Conservation (phyloP, 2,329 filamentous ascomycete species). For the Alternaria triticimaculans region DNA sequence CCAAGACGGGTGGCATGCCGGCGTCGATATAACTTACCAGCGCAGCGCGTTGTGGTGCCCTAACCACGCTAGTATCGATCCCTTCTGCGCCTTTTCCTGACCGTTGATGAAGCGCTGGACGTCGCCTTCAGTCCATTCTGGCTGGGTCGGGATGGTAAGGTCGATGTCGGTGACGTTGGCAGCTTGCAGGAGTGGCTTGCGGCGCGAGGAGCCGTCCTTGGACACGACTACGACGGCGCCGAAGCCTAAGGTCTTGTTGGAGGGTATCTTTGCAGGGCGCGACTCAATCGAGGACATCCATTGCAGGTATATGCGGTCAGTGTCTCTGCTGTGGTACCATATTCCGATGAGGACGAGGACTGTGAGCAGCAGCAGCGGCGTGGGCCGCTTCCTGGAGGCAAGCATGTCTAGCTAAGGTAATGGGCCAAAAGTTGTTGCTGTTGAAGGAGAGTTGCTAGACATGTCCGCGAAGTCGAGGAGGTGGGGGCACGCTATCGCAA, state of each 20-base stretch:
- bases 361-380: conserved; percentile 38
- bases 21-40: conserved; percentile 36
- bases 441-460: conserved; percentile 27
- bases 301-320: conserved; percentile 37
- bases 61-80: conserved; percentile 54
- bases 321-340: conserved; percentile 37
- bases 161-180: conserved; percentile 53
- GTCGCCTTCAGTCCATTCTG: conserved; percentile 51
- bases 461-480: conserved; percentile 20
- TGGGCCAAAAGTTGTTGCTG: conserved; percentile 11
- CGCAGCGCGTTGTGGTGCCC: conserved; percentile 53
- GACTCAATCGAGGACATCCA: conserved; percentile 36
- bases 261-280: conserved; percentile 33
- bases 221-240: conserved; percentile 53
- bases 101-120: conserved; percentile 47
- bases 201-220: conserved; percentile 48
- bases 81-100: conserved; percentile 44
- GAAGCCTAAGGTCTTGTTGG: conserved; percentile 50
- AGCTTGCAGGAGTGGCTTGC: conserved; percentile 49
- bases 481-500: conserved; percentile 1
- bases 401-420: conserved; percentile 34
- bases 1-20: conserved; percentile 15
- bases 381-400: conserved; percentile 39
- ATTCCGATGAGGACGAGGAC: conserved; percentile 34
- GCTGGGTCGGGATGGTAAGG: conserved; percentile 52